phyloP scores from a whole-genome alignment of 345 rosid genomes.

The Leavenworthia alabamica region DNA sequence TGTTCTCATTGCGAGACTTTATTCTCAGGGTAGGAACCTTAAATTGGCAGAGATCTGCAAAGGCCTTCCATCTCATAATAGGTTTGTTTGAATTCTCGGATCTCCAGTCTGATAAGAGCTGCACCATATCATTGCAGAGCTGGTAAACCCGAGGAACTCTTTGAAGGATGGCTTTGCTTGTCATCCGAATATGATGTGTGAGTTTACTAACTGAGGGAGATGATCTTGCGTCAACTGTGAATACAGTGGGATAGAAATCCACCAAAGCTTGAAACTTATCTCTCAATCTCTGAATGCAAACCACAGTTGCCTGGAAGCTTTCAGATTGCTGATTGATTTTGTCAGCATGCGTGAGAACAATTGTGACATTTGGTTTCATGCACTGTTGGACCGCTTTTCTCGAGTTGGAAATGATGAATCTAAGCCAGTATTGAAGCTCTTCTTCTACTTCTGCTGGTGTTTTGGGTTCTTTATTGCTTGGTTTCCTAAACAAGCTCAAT shows the following conservation, averaged over 20 bases:
- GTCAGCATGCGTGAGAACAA: constrained; percentile 75
- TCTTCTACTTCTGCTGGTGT: constrained; percentile 69
- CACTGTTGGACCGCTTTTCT: constrained; percentile 67
- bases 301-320: constrained; percentile 49
- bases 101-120: constrained; percentile 81
- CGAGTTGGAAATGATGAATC: constrained; percentile 79
- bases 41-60: constrained; percentile 70
- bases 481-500: constrained; percentile 75
- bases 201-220: constrained; percentile 72
- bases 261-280: constrained; percentile 73
- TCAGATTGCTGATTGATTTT: constrained; percentile 58
- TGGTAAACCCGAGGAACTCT: constrained; percentile 88
- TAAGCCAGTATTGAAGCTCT: constrained; percentile 90
- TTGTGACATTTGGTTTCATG: constrained; percentile 69
- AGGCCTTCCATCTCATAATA: constrained; percentile 87
- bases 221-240: constrained; percentile 92
- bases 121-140: constrained; percentile 74
- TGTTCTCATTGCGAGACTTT: constrained; percentile 62
- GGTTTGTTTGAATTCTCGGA: constrained; percentile 65
- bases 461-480: constrained; percentile 73
- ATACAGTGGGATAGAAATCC: constrained; percentile 74
- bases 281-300: constrained; percentile 50
- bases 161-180: constrained; percentile 66
- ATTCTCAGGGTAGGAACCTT: constrained; percentile 74
- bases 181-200: constrained; percentile 60